These are phyloP conservation scores for Leccinum pachyderme DNA, from an alignment of 1,284 basidiomycete species.

Conservation along the genomic window DNA sequence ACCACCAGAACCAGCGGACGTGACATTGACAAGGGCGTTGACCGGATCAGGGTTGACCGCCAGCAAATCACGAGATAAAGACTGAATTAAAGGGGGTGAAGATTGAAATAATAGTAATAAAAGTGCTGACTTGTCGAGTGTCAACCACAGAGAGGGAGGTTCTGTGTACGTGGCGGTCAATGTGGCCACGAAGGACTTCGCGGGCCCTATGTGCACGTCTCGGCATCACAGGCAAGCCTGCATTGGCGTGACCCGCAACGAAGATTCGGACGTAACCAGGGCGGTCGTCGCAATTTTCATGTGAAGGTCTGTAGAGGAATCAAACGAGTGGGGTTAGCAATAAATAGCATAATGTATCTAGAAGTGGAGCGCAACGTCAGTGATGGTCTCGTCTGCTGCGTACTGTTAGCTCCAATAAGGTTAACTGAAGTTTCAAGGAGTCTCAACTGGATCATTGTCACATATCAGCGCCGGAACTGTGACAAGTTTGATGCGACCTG, in stretches of 20 bases:
- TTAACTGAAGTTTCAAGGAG: slow-evolving; percentile 5
- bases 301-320: not conserved
- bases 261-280: slow-evolving; percentile 2
- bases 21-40: slow-evolving; percentile 14
- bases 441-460: not conserved
- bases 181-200: not conserved
- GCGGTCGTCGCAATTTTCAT: slow-evolving; percentile 33
- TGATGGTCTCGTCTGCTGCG: not conserved
- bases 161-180: not conserved
- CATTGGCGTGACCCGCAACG: slow-evolving; percentile 6
- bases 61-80: not conserved
- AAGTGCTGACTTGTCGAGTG: not conserved
- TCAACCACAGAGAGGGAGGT: not conserved
- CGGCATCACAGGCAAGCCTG: not conserved
- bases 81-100: not conserved
- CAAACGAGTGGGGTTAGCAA: not conserved
- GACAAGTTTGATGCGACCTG: not conserved
- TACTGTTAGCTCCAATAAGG: not conserved
- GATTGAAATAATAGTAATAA: not conserved
- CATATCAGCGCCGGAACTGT: not conserved
- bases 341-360: slow-evolving; percentile 1
- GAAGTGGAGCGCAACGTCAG: not conserved
- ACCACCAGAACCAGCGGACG: slow-evolving; percentile 20
- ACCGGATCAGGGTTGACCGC: not conserved
- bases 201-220: slow-evolving; percentile 11